Base-by-base conservation (phyloP, 108 stramenopile species). In the Skeletonema potamos region DNA sequence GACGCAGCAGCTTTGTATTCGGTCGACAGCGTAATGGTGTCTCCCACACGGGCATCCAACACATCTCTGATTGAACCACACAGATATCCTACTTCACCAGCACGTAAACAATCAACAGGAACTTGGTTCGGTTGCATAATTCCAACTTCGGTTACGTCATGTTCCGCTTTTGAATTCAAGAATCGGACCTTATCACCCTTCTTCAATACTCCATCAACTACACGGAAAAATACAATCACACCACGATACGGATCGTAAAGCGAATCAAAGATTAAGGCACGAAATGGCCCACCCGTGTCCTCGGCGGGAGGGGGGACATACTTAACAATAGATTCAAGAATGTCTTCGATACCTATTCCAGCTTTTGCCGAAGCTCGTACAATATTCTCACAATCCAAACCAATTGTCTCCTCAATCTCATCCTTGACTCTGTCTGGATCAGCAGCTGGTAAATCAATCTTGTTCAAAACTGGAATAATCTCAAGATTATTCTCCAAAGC, bases 391-490 rank as follows among this genome's bases (percentile, higher is more conserved):
- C 90, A 92, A 81, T 98, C 98, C 70, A 97, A 76, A 24, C 98
- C 97, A 64, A 99, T 90, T 12, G 97, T 96, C 26, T 84, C 82
- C 82, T 99, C 98, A 74, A 99, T 96, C 83, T 98, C 96, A 26
- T 86, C 71, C 11, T 82, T 83, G 17, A 97, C 96, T 24, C 93
- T 85, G 64, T 97, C 98, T 0, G 99, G 97, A 73, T 99, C 99
- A 6, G 99, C 98, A 1, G 96, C 95, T 4, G 97, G 97, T 44
- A 99, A 83, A 76, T 99, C 99, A 67, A 99, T 98, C 77, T 99
- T 99, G 73, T 98, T 99, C 65, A 99, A 85, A 11, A 98, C 96
- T 8, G 99, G 98, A 56, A 99, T 96, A 58, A 99, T 96, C 70
- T 98, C 96, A 56, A 99, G 83, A 82, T 97, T 84, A 74, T 98